phyloP scores from a whole-genome alignment of 768 basidiomycete genomes.

The Scleroderma citrinum region DNA sequence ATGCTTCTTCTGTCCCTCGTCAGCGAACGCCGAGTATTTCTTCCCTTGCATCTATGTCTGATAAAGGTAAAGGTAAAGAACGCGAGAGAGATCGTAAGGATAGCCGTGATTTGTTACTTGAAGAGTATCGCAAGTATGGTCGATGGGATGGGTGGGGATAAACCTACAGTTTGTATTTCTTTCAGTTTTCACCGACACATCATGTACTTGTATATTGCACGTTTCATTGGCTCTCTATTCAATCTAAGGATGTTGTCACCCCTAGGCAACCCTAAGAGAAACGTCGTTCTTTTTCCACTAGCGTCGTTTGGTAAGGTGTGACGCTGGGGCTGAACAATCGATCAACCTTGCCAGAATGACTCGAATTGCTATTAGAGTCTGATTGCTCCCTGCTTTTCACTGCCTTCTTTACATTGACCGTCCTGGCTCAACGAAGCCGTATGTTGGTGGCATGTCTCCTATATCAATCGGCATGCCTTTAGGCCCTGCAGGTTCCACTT shows the following conservation, averaged over 20 bases:
- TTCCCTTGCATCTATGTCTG: slow-evolving; percentile 41
- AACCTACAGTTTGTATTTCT: not conserved
- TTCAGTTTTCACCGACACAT: too few relatives aligned
- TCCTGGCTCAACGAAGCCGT: too few relatives aligned
- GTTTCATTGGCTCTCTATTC: too few relatives aligned
- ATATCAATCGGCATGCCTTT: slow-evolving; percentile 25
- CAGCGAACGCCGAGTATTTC: slow-evolving; percentile 52
- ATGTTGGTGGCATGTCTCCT: slow-evolving; percentile 13
- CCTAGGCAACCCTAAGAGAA: too few relatives aligned
- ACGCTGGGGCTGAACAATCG: too few relatives aligned
- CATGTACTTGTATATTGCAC: not conserved
- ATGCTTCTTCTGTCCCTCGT: slow-evolving; percentile 32
- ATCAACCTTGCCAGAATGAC: too few relatives aligned
- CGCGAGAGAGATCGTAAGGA: slow-evolving; percentile 53
- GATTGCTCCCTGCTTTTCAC: too few relatives aligned
- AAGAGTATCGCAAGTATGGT: slow-evolving; percentile 78
- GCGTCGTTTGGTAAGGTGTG: too few relatives aligned
- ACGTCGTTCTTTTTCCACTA: too few relatives aligned
- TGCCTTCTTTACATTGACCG: too few relatives aligned
- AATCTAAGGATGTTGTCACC: too few relatives aligned
- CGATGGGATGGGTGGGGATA: slow-evolving; percentile 87
- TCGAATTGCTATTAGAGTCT: too few relatives aligned
- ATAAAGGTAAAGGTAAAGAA: slow-evolving; percentile 51
- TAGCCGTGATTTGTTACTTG: slow-evolving; percentile 58
- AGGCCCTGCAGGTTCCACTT: slow-evolving; percentile 35